phyloP scores from a whole-genome alignment of 352 stramenopile genomes.

The Globisporangium apiculatum region DNA sequence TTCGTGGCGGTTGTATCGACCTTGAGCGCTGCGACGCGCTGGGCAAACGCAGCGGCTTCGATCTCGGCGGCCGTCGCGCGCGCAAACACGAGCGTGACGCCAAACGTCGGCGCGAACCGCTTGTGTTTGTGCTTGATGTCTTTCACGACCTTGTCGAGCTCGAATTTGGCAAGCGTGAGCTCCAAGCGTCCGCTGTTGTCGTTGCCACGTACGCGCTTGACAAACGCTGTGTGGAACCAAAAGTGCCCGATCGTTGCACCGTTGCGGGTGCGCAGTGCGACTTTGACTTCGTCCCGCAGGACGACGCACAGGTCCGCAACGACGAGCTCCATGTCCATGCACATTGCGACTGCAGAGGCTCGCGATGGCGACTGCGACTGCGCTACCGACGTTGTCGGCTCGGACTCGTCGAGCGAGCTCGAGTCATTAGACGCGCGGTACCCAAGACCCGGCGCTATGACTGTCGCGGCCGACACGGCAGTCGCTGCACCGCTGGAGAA shows the following conservation, averaged over 20 bases:
- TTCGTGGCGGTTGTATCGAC: not conserved
- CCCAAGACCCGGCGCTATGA: no score
- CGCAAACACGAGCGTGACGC: conserved; percentile 44
- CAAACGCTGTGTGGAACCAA: conserved; percentile 77
- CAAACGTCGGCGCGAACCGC: conserved; percentile 42
- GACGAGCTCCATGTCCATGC: conserved; percentile 30
- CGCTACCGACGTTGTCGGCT: not conserved
- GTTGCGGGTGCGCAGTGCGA: conserved; percentile 36
- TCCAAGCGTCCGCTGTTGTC: conserved; percentile 13
- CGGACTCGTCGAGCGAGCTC: conserved; percentile 4
- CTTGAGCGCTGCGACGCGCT: conserved; percentile 5
- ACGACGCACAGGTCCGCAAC: conserved; percentile 35
- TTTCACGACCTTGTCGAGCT: conserved; percentile 70
- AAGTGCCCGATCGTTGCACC: conserved; percentile 48
- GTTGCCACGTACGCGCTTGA: conserved; percentile 8
- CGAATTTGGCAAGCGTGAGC: conserved; percentile 39
- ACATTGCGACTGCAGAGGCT: not conserved
- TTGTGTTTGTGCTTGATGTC: conserved; percentile 67
- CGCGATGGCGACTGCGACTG: no score
- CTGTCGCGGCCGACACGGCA: no score
- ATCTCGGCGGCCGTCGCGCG: conserved; percentile 23
- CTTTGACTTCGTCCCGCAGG: conserved; percentile 49
- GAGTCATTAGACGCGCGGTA: no score
- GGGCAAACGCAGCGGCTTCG: conserved; percentile 4
- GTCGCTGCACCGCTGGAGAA: conserved; percentile 14